These are phyloP conservation scores for Pseudonitzschia multiseries DNA, from an alignment of 108 stramenopile genomes.

Conservation along the genomic window DNA sequence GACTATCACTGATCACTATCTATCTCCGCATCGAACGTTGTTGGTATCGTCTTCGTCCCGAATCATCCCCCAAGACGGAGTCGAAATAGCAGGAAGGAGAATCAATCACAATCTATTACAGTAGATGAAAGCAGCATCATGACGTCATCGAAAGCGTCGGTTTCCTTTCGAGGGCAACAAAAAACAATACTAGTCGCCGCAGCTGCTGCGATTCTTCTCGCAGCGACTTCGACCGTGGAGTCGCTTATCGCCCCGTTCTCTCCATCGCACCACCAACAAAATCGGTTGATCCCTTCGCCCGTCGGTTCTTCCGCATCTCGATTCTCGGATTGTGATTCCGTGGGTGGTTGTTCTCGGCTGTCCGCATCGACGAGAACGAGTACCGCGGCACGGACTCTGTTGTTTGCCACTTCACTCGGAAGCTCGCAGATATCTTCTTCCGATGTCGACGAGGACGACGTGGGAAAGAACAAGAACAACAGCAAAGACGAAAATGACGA, in stretches of 20 bases:
- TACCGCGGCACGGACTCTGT: neutral
- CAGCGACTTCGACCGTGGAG: neutral
- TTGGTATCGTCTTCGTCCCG: too few relatives aligned
- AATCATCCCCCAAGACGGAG: too few relatives aligned
- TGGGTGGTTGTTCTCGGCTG: neutral
- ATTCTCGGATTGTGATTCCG: too few relatives aligned
- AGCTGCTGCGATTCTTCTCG: neutral
- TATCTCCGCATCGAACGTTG: too few relatives aligned
- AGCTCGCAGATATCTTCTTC: neutral
- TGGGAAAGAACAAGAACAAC: neutral
- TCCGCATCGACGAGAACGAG: neutral
- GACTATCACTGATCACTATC: too few relatives aligned
- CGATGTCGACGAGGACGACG: neutral
- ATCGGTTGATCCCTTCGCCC: neutral
- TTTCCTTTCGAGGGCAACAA: neutral
- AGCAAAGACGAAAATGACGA: too few relatives aligned
- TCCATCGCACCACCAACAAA: neutral
- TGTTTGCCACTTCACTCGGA: neutral
- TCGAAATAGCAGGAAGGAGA: neutral
- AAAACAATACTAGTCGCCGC: neutral
- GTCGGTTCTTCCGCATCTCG: neutral
- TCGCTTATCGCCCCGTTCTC: conserved; percentile 1
- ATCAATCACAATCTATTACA: neutral
- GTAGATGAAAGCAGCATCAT: neutral
- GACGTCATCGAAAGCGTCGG: neutral